Conservation (phyloP, 129 eudicot genomes). For the Flaveria sonorensis region DNA sequence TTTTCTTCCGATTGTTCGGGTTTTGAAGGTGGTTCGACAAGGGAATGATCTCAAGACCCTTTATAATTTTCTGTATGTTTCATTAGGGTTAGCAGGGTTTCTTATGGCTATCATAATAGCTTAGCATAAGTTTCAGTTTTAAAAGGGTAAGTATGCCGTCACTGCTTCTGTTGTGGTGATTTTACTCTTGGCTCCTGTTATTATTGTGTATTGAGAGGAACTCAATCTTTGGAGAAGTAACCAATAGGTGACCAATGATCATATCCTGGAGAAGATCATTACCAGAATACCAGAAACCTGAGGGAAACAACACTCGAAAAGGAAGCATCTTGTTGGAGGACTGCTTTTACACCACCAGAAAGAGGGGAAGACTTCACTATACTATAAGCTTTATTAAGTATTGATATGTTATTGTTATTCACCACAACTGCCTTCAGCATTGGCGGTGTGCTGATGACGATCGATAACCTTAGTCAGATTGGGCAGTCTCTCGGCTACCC, state of each 20-base stretch:
- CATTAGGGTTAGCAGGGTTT: background rate
- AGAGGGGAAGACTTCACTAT: conserved; percentile 2
- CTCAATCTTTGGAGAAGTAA: background rate
- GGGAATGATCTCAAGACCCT: background rate
- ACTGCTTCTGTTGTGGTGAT: background rate
- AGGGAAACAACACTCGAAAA: background rate
- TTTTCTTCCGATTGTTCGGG: background rate
- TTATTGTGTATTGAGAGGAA: background rate
- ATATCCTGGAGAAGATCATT: background rate
- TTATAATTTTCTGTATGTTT: background rate
- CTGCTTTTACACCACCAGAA: background rate
- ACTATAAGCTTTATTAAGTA: background rate
- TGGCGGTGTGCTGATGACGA: background rate
- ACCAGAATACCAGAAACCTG: background rate
- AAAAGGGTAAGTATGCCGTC: background rate
- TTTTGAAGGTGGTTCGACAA: background rate
- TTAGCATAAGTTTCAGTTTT: background rate
- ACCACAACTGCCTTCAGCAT: background rate
- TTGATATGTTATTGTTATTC: background rate
- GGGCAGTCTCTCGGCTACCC: background rate
- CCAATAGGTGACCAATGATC: background rate
- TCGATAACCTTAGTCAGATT: background rate
- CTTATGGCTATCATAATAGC: background rate
- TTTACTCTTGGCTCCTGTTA: background rate
- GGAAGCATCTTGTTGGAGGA: background rate